Percentiles rank a stretch among this genome's conserved stretches.
Evolutionary conservation across 2,329 filamentous ascomycete genomes (phyloP).

Genomic region (Cylindrodendrum hubeiense): DNA sequence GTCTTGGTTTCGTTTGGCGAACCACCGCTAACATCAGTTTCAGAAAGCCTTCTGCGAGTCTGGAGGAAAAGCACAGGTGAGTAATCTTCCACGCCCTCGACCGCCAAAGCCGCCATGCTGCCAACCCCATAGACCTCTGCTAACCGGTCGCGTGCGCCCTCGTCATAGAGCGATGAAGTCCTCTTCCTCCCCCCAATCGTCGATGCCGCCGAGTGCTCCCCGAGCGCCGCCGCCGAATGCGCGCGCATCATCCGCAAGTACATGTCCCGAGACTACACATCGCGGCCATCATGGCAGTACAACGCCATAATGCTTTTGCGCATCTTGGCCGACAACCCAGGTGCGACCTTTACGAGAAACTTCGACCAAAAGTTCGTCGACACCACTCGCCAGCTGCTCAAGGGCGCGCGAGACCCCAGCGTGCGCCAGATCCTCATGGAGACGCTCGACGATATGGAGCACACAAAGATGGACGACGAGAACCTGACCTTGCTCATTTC

Average conservation of each 20-base stretch:
- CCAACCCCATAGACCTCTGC: neutral
- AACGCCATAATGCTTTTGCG: conserved; percentile 96
- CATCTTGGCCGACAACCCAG: conserved; percentile 93
- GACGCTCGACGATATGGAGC: conserved; percentile 83
- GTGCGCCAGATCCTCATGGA: conserved; percentile 90
- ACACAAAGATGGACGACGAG: conserved; percentile 78
- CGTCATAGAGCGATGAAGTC: conserved; percentile 83
- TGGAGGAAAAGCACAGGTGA: conserved; percentile 68
- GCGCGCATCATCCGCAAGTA: conserved; percentile 86
- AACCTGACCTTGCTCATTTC: conserved; percentile 77
- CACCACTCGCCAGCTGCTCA: conserved; percentile 80
- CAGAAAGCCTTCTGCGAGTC: conserved; percentile 88
- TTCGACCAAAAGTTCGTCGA: conserved; percentile 87
- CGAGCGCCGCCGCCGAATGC: conserved; percentile 84
- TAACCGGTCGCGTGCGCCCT: conserved; percentile 18
- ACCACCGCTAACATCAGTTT: conserved; percentile 36
- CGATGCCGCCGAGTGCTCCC: conserved; percentile 93
- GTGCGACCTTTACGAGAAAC: conserved; percentile 89
- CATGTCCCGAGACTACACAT: conserved; percentile 78
- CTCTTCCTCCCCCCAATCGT: conserved; percentile 94
- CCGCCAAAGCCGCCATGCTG: neutral
- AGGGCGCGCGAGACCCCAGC: conserved; percentile 76
- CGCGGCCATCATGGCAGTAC: conserved; percentile 82
- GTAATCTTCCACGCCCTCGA: conserved; percentile 35
- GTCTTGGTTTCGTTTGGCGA: conserved; percentile 15